Base-by-base conservation (phyloP, 139 green algal species). In the Chlamydomonas applanata region DNA sequence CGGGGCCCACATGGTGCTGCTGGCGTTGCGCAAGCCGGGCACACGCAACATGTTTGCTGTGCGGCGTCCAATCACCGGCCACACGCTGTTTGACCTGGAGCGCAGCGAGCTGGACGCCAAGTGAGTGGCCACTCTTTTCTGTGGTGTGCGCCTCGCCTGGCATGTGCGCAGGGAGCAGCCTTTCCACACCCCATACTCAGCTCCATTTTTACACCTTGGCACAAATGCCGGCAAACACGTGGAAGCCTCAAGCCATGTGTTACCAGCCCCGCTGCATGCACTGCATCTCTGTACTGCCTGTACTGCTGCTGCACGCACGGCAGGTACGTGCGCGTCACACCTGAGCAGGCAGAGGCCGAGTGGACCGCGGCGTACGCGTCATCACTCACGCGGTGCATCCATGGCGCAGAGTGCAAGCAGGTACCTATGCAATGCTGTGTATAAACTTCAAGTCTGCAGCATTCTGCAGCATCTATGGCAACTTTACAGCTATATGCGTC, bases 71-170 rank as follows among this genome's bases (percentile, higher is more conserved):
- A 92, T 91, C 80, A 94, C 88, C 17, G 88, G 91, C 34, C 72
- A 79, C 13, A 83, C 79, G 22, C 89, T 80, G 44, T 94, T 94
- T 57, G 91, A 97, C 66, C 95, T 96, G 89, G 87, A 94, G 60
- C 80, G 80, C 9, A 45, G 52, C 14, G 89, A 96, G 64, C 81
- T 96, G 75, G 59, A 83, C 24, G 49, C 52, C 4, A 92, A 93
- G 73, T 96, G 96, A 29, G 30, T 13, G 1, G 36, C 34, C 72
- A 11, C 20, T n/a, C 30, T 69, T 14, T 66, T 40, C 24, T 11
- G 9, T 35, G 59, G n/a, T 40, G 59, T 66, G 59, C 35, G 59
- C 16, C 54, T 62, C 4, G 54, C 54, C 16, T 24, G 27, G 16
- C 54, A 62, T 67, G 89, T 89, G 69, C 82, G 84, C 0, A n/a